Evolutionary conservation across 2,329 filamentous ascomycete genomes (phyloP).

Genomic region (Clarireedia hainanense): DNA sequence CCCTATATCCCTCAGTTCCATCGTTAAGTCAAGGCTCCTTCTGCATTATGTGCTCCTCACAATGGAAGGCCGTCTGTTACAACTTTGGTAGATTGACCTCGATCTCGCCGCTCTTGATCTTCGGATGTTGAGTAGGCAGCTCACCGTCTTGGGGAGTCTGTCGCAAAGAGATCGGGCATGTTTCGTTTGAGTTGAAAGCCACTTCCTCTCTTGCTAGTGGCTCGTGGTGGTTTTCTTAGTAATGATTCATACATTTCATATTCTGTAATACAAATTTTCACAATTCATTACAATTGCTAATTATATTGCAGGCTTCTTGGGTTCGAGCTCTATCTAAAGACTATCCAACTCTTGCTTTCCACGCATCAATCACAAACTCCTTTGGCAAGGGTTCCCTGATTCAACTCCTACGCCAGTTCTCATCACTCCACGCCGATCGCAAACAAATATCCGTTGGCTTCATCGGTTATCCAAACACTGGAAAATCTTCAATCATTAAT

Average conservation of each 20-base stretch:
- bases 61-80: constrained; percentile 93
- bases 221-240: constrained; percentile 92
- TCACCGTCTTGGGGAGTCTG: constrained; percentile 79
- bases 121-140: constrained; percentile 61
- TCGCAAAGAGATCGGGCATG: constrained; percentile 63
- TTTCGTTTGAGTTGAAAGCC: constrained; percentile 97
- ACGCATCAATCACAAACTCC: constrained; percentile 88
- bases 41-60: constrained; percentile 50
- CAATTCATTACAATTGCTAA: constrained; percentile 15
- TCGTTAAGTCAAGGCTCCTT: constrained; percentile 87
- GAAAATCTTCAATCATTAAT: constrained; percentile 97
- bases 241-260: constrained; percentile 77
- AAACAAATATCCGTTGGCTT: constrained; percentile 90
- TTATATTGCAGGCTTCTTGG: constrained; percentile 70
- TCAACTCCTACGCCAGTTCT: constrained; percentile 86
- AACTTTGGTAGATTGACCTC: constrained; percentile 92
- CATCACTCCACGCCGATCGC: constrained; percentile 75
- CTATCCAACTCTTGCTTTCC: constrained; percentile 89
- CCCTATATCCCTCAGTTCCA: constrained; percentile 20
- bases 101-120: constrained; percentile 55
- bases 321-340: constrained; percentile 82
- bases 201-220: constrained; percentile 53
- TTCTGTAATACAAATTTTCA: not conserved
- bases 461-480: constrained; percentile 77
- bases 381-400: constrained; percentile 96